A percentile compares a stretch with the other conserved stretches of the same genome.
These are phyloP conservation scores for Byssothecium circinans DNA, from an alignment of 2,329 filamentous ascomycete species.

Conservation along the genomic window DNA sequence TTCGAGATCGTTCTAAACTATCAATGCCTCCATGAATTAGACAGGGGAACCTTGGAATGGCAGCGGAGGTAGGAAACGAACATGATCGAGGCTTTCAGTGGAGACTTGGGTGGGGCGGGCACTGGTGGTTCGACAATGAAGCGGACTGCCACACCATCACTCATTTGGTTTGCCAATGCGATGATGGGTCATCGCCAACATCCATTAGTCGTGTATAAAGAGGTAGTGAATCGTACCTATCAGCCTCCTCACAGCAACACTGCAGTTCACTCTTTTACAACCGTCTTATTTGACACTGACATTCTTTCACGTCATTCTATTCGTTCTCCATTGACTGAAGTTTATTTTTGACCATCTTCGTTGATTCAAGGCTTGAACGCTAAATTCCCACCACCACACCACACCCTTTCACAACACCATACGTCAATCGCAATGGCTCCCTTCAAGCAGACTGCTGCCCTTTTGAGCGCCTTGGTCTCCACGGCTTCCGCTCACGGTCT, in stretches of 20 bases:
- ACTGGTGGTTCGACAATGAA: no score
- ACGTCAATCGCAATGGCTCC: constrained; percentile 30
- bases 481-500: constrained; percentile 50
- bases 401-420: background rate
- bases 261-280: constrained; percentile 22
- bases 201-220: background rate
- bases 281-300: constrained; percentile 22
- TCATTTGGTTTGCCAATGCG: no score
- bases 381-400: constrained; percentile 8
- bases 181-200: no score
- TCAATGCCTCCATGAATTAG: no score
- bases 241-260: constrained; percentile 11
- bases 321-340: constrained; percentile 33
- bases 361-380: constrained; percentile 29
- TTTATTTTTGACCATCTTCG: constrained; percentile 25
- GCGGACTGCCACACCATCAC: no score
- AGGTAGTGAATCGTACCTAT: background rate
- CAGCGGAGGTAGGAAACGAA: no score
- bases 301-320: constrained; percentile 25
- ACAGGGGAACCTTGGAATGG: no score
- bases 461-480: constrained; percentile 39
- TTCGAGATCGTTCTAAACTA: no score
- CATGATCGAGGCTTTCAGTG: no score
- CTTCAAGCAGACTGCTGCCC: constrained; percentile 29
- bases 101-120: no score